A percentile compares a stretch with the other conserved stretches of the same genome.
These are phyloP conservation scores for Triticum turgidum DNA, from an alignment of 176 grass and related monocot genomes.

Conservation along the genomic window DNA sequence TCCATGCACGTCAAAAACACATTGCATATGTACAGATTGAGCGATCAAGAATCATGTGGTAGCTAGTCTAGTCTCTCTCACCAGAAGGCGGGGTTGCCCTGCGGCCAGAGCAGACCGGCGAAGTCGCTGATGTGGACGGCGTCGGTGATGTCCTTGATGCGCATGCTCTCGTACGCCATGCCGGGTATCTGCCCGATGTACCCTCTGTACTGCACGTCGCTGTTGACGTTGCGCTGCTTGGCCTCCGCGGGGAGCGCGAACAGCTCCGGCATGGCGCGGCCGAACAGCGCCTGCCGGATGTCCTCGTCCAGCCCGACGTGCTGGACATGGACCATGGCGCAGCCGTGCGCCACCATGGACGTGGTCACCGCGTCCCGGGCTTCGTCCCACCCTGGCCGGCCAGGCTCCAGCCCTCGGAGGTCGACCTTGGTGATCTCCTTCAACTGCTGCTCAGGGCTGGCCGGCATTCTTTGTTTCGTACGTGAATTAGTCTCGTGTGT, in stretches of 20 bases:
- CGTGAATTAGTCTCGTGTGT: too few species aligned
- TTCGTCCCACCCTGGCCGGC: background rate
- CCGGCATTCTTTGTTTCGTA: too few species aligned
- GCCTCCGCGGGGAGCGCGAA: background rate
- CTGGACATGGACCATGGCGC: background rate
- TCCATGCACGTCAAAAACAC: background rate
- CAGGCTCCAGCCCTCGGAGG: background rate
- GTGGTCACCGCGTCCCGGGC: background rate
- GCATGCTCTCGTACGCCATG: background rate
- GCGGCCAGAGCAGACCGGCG: background rate
- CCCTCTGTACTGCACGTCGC: background rate
- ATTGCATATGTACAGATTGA: too few species aligned
- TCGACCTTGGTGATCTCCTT: background rate
- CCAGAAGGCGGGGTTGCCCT: background rate
- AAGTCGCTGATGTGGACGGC: background rate
- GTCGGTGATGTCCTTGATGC: background rate
- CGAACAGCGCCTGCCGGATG: background rate
- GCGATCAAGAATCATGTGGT: too few species aligned
- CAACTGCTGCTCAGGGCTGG: too few species aligned
- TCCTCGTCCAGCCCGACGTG: background rate
- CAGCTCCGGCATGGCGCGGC: background rate
- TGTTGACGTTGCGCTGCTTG: background rate
- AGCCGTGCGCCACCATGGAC: background rate
- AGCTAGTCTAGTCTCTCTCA: background rate
- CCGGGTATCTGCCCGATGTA: background rate